These are phyloP conservation scores for Macrophomina pseudophaseolina DNA, from an alignment of 2,329 filamentous ascomycete genomes.

Conservation along the genomic window DNA sequence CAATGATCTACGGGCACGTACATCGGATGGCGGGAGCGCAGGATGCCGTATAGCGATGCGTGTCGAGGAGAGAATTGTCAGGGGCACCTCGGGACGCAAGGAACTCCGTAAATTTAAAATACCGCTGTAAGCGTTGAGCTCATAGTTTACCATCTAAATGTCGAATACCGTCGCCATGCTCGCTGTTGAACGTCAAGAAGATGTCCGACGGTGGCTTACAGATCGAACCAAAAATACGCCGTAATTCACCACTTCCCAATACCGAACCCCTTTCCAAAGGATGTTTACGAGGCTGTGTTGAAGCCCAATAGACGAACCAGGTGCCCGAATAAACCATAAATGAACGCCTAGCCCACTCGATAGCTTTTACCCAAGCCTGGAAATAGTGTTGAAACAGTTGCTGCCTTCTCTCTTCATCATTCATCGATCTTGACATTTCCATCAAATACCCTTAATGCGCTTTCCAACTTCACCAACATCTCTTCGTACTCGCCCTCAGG, in stretches of 20 bases:
- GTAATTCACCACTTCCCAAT: no score
- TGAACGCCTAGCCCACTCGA: neutral
- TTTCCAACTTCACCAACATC: slow-evolving; percentile 64
- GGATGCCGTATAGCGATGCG: no score
- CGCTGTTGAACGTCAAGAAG: neutral
- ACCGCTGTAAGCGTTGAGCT: neutral
- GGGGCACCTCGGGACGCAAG: no score
- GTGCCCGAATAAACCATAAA: no score
- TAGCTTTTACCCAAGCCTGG: neutral
- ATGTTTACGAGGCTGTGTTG: no score
- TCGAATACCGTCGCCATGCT: neutral
- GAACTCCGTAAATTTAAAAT: no score
- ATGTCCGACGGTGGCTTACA: neutral
- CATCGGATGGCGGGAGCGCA: no score
- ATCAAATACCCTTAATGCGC: slow-evolving; percentile 39
- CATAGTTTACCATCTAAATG: neutral
- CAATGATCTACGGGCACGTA: no score
- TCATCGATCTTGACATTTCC: neutral
- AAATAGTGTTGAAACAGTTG: neutral
- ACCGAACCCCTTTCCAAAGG: no score
- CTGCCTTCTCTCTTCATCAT: neutral
- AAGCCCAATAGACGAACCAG: no score
- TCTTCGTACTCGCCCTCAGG: slow-evolving; percentile 84
- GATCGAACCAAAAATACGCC: neutral
- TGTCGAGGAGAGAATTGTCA: no score